A percentile compares a stretch with the other conserved stretches of the same genome.
phyloP scores from a whole-genome alignment of 1,139 yeast species.

The Candida labiduridarum region DNA sequence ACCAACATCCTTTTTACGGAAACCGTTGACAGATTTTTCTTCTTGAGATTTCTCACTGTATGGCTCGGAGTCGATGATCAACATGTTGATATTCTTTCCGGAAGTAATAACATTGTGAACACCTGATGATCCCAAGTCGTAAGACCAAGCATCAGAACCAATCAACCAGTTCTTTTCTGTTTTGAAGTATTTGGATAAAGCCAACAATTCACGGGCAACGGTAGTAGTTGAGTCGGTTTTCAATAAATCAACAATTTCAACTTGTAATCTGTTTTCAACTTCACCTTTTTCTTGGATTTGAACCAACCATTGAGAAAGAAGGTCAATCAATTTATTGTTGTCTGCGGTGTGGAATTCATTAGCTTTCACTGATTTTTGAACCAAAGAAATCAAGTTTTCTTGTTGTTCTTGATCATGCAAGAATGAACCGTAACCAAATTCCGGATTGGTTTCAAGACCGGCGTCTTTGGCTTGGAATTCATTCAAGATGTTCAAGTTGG shows the following conservation, averaged over 20 bases:
- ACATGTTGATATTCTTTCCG: constrained; percentile 77
- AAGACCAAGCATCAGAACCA: constrained; percentile 96
- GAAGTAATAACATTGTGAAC: constrained; percentile 82
- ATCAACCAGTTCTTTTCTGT: constrained; percentile 74
- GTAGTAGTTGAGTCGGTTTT: constrained; percentile 41
- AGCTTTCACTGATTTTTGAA: constrained; percentile 52
- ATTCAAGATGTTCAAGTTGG: constrained; percentile 58
- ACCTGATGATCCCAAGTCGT: constrained; percentile 90
- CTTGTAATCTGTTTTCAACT: constrained; percentile 27
- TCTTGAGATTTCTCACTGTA: constrained; percentile 39
- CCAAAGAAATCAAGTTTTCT: constrained; percentile 46
- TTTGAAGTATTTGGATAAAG: constrained; percentile 46
- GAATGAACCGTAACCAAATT: constrained; percentile 83
- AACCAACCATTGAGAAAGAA: constrained; percentile 72
- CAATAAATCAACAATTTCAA: constrained; percentile 45
- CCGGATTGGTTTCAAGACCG: constrained; percentile 63
- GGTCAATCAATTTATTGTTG: constrained; percentile 53
- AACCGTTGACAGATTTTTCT: constrained; percentile 28
- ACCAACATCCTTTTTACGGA: constrained; percentile 91
- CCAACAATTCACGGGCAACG: constrained; percentile 47
- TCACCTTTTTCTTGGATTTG: constrained; percentile 34
- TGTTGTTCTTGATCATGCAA: constrained; percentile 59
- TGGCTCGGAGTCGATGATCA: constrained; percentile 93
- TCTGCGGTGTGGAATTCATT: constrained; percentile 50
- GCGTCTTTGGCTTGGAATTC: constrained; percentile 39